These are phyloP conservation scores for Phlyctochytrium bullatum DNA, from an alignment of 192 early-diverging fungal species.

Conservation along the genomic window DNA sequence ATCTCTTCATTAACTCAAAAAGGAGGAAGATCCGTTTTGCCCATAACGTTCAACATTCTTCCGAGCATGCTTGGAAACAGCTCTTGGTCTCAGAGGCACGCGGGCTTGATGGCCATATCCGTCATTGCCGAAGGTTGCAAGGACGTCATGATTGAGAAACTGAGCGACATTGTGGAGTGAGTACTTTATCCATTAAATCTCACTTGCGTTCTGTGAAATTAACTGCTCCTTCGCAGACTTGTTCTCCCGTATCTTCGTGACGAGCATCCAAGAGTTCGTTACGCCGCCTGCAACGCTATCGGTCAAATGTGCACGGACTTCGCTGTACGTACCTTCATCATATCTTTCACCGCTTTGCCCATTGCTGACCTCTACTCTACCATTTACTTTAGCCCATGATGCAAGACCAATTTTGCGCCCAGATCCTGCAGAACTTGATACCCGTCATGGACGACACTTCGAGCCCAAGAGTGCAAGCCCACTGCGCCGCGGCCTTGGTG, in stretches of 20 bases:
- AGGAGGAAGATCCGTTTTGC: constrained; percentile 89
- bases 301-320: constrained; percentile 99
- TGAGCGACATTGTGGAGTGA: constrained; percentile 74
- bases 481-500: constrained; percentile 94
- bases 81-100: constrained; percentile 89
- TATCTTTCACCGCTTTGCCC: no score
- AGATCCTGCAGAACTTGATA: constrained; percentile 69
- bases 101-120: constrained; percentile 90
- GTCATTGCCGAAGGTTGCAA: constrained; percentile 97
- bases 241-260: constrained; percentile 80
- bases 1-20: no score
- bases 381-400: no score
- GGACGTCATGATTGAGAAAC: constrained; percentile 88
- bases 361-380: constrained; percentile 34
- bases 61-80: constrained; percentile 80
- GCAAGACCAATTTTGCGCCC: constrained; percentile 34
- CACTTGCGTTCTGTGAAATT: background rate
- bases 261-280: constrained; percentile 91
- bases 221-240: constrained; percentile 35
- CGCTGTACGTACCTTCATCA: constrained; percentile 42
- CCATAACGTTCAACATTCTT: constrained; percentile 82
- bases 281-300: constrained; percentile 93
- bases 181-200: no score
- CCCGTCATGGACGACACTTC: constrained; percentile 80
- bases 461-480: constrained; percentile 85